phyloP scores from a whole-genome alignment of 768 basidiomycete genomes.

The Russula vinacea region DNA sequence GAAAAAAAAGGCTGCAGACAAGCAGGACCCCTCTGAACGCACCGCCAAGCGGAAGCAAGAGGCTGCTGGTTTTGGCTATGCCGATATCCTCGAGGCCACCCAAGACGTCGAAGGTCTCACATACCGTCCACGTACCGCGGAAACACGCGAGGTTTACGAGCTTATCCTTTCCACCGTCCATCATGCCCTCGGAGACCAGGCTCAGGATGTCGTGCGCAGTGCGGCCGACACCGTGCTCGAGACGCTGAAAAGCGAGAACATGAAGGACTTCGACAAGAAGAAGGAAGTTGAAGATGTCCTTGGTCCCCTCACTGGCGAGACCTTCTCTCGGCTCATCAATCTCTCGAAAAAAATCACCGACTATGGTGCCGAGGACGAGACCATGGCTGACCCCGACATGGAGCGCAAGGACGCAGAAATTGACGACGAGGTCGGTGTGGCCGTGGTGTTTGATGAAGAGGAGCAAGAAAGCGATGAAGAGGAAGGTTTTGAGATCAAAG shows the following conservation, averaged over 20 bases:
- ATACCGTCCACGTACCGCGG: constrained; percentile 90
- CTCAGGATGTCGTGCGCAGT: constrained; percentile 91
- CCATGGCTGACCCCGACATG: constrained; percentile 70
- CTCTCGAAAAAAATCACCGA: constrained; percentile 95
- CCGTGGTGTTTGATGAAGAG: constrained; percentile 96
- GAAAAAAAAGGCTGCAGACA: constrained; percentile 77
- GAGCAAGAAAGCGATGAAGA: constrained; percentile 92
- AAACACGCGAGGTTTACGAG: constrained; percentile 93
- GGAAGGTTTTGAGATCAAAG: constrained; percentile 80
- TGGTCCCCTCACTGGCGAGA: constrained; percentile 61
- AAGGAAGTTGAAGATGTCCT: constrained; percentile 85
- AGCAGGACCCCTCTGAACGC: constrained; percentile 56
- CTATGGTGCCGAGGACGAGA: constrained; percentile 84
- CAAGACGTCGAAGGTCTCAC: constrained; percentile 89
- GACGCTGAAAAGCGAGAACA: constrained; percentile 77
- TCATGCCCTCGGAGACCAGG: constrained; percentile 84
- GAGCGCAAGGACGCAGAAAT: constrained; percentile 85
- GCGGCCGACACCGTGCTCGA: constrained; percentile 93
- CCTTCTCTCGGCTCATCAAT: constrained; percentile 77
- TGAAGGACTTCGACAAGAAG: constrained; percentile 98
- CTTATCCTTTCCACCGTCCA: constrained; percentile 84
- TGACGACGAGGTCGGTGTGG: constrained; percentile 95
- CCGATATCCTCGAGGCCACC: constrained; percentile 92
- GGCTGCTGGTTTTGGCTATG: constrained; percentile 67
- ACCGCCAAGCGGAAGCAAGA: constrained; percentile 59